A percentile compares a stretch with the other conserved stretches of the same genome.
These are phyloP conservation scores for Colletotrichum filicis DNA, from an alignment of 2,329 filamentous ascomycete genomes.

Conservation along the genomic window DNA sequence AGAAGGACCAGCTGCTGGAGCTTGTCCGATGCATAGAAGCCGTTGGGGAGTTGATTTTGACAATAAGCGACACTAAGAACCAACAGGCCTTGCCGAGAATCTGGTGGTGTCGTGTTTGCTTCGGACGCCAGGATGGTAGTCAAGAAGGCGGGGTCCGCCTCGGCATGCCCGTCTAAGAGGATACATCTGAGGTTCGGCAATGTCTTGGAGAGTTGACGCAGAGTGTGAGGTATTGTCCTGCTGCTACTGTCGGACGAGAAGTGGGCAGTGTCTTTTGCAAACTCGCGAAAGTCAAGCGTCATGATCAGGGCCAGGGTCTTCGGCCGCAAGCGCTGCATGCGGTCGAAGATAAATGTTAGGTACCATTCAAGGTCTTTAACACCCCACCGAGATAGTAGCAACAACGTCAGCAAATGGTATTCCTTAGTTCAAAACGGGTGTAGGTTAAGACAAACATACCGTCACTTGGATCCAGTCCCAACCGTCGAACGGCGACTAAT, in stretches of 20 bases:
- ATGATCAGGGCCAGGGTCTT: constrained; percentile 56
- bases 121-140: constrained; percentile 35
- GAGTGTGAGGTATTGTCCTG: constrained; percentile 50
- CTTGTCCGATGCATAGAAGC: constrained; percentile 50
- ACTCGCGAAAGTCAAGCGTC: constrained; percentile 59
- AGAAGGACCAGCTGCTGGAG: constrained; percentile 60
- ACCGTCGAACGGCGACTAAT: constrained; percentile 49
- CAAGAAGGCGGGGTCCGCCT: constrained; percentile 55
- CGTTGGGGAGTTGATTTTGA: constrained; percentile 50
- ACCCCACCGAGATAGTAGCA: not conserved
- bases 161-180: constrained; percentile 58
- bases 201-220: constrained; percentile 49
- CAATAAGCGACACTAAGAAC: constrained; percentile 60
- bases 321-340: constrained; percentile 46
- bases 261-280: constrained; percentile 51
- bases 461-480: constrained; percentile 56
- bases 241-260: constrained; percentile 53
- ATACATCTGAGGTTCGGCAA: constrained; percentile 59
- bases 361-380: constrained; percentile 61
- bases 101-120: not conserved
- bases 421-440: not conserved
- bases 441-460: constrained; percentile 49
- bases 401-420: constrained; percentile 4
- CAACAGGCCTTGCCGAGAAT: constrained; percentile 41
- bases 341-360: constrained; percentile 55